phyloP scores from a whole-genome alignment of 768 basidiomycete genomes.

The Tylopilus balloui region DNA sequence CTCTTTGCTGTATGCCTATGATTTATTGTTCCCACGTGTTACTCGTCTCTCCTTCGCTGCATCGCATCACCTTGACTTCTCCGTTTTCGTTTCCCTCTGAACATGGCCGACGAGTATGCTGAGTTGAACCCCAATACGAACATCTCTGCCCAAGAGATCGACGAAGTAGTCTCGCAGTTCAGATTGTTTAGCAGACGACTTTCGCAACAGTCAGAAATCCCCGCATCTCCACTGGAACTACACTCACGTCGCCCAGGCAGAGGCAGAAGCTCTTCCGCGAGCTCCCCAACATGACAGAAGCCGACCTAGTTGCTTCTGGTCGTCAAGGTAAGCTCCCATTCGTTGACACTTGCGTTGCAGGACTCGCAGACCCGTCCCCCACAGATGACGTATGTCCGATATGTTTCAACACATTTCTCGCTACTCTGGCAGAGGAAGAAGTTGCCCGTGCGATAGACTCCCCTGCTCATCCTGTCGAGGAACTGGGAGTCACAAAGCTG shows the following conservation, averaged over 20 bases:
- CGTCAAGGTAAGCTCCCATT: slow-evolving; percentile 38
- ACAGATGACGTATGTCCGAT: slow-evolving; percentile 72
- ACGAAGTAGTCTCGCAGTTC: slow-evolving; percentile 30
- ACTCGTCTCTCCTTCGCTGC: neutral
- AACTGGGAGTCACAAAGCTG: slow-evolving; percentile 66
- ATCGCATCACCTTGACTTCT: slow-evolving; percentile 2
- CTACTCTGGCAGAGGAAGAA: slow-evolving; percentile 72
- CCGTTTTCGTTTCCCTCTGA: neutral
- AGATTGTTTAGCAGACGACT: slow-evolving; percentile 23
- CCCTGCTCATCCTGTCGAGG: slow-evolving; percentile 65
- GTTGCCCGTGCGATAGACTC: slow-evolving; percentile 72
- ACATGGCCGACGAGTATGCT: slow-evolving; percentile 22
- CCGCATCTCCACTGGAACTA: neutral
- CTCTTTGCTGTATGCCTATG: slow-evolving; percentile 18
- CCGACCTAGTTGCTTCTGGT: slow-evolving; percentile 43
- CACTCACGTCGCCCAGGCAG: slow-evolving; percentile 27
- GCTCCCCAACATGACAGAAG: slow-evolving; percentile 50
- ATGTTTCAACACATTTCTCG: slow-evolving; percentile 65
- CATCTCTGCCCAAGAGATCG: slow-evolving; percentile 28
- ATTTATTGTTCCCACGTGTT: slow-evolving; percentile 29
- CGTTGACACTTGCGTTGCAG: neutral
- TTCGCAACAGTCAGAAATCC: slow-evolving; percentile 24
- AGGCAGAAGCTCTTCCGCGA: slow-evolving; percentile 37
- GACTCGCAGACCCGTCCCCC: slow-evolving; percentile 1
- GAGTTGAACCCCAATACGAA: slow-evolving; percentile 6